These are phyloP conservation scores for Hypericum perforatum DNA, from an alignment of 345 rosid species.

Conservation along the genomic window DNA sequence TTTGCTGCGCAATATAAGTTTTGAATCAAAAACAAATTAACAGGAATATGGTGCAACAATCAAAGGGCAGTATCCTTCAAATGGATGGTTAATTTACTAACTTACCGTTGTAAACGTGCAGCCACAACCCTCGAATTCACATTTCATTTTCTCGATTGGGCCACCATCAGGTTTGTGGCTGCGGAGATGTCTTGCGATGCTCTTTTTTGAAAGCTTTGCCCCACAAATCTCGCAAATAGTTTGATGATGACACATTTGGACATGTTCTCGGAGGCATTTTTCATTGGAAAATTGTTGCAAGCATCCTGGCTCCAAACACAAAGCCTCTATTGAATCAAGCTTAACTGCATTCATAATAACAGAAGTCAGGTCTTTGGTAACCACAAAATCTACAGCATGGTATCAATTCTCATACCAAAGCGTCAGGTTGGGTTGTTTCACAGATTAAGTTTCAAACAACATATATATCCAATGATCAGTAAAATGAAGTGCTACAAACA, in stretches of 20 bases:
- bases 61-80: not conserved
- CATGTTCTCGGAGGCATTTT: slow-evolving; percentile 57
- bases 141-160: slow-evolving; percentile 32
- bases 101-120: slow-evolving; percentile 60
- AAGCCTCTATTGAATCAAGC: slow-evolving; percentile 54
- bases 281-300: slow-evolving; percentile 64
- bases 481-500: not conserved
- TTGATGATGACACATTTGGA: slow-evolving; percentile 51
- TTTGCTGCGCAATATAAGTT: slow-evolving; percentile 30
- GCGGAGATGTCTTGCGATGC: slow-evolving; percentile 60
- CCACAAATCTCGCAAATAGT: slow-evolving; percentile 57
- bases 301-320: slow-evolving; percentile 68
- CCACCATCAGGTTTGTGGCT: slow-evolving; percentile 36
- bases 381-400: too few species aligned
- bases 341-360: slow-evolving; percentile 39
- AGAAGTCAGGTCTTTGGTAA: slow-evolving; percentile 7
- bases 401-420: too few species aligned
- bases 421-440: too few species aligned
- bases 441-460: not conserved
- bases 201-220: slow-evolving; percentile 54
- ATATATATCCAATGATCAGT: not conserved
- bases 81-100: not conserved
- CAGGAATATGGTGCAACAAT: not conserved
- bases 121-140: slow-evolving; percentile 51
- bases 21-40: not conserved